phyloP scores from a whole-genome alignment of 2,329 filamentous ascomycete genomes.

The Phialophora chinensis region DNA sequence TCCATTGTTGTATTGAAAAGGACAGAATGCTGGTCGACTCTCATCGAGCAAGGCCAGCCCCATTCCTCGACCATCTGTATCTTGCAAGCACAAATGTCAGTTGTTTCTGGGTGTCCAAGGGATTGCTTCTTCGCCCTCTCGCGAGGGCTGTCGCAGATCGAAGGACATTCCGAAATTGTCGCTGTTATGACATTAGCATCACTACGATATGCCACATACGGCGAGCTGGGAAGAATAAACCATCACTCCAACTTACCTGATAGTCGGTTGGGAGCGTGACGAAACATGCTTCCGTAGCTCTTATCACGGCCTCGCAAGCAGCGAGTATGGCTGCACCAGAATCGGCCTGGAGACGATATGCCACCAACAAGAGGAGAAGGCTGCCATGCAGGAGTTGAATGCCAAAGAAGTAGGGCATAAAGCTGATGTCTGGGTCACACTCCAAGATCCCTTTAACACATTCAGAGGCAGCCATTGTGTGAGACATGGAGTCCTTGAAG shows the following conservation, averaged over 20 bases:
- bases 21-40: neutral
- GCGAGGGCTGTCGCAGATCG: constrained; percentile 57
- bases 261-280: constrained; percentile 59
- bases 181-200: constrained; percentile 30
- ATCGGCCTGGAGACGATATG: constrained; percentile 53
- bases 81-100: constrained; percentile 58
- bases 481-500: constrained; percentile 55
- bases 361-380: constrained; percentile 57
- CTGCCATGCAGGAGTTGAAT: constrained; percentile 61
- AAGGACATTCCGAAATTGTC: constrained; percentile 63
- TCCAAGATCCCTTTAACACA: constrained; percentile 55
- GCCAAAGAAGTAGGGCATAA: constrained; percentile 61
- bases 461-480: constrained; percentile 56
- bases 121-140: constrained; percentile 50
- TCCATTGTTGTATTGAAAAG: neutral
- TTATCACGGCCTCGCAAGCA: constrained; percentile 58
- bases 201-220: neutral
- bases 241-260: constrained; percentile 57
- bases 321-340: constrained; percentile 47
- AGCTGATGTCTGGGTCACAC: constrained; percentile 58
- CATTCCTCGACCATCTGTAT: constrained; percentile 59
- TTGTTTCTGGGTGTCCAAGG: constrained; percentile 54
- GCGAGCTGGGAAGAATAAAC: neutral
- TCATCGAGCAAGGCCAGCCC: constrained; percentile 47
- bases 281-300: constrained; percentile 59